These are phyloP conservation scores for Ustilago crameri DNA, from an alignment of 1,284 basidiomycete species.

Conservation along the genomic window DNA sequence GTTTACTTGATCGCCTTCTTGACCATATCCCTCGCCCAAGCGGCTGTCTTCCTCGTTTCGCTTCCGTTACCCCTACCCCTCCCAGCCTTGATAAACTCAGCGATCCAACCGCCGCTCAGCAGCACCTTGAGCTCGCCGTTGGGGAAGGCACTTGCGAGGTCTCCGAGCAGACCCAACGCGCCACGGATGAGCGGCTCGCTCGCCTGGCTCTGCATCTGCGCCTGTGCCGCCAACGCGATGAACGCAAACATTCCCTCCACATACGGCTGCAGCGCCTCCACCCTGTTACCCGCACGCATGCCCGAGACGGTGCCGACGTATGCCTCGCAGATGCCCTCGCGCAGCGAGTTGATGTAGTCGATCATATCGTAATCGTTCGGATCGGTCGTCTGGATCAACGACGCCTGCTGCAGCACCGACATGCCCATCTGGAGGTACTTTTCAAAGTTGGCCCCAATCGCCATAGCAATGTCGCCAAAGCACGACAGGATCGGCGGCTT, in stretches of 20 bases:
- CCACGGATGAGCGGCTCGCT: constrained; percentile 82
- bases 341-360: constrained; percentile 89
- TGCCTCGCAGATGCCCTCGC: constrained; percentile 95
- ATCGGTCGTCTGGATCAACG: constrained; percentile 71
- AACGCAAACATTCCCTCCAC: constrained; percentile 83
- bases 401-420: constrained; percentile 90
- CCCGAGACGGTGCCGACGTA: constrained; percentile 94
- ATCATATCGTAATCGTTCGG: constrained; percentile 82
- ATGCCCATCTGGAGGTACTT: constrained; percentile 91
- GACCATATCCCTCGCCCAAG: constrained; percentile 72
- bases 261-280: constrained; percentile 78
- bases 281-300: constrained; percentile 84
- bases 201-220: constrained; percentile 76
- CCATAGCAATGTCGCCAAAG: constrained; percentile 96
- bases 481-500: constrained; percentile 95
- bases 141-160: constrained; percentile 82
- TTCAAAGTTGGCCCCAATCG: constrained; percentile 84
- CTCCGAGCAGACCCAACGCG: constrained; percentile 86
- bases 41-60: constrained; percentile 72
- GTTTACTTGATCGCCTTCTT: constrained; percentile 54
- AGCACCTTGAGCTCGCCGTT: constrained; percentile 73
- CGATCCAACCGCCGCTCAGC: constrained; percentile 84
- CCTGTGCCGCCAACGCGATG: constrained; percentile 80
- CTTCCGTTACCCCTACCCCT: constrained; percentile 70
- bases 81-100: constrained; percentile 77